Base-by-base conservation (phyloP, 2,329 filamentous ascomycete species). In the Thielaviopsis cerberus region DNA sequence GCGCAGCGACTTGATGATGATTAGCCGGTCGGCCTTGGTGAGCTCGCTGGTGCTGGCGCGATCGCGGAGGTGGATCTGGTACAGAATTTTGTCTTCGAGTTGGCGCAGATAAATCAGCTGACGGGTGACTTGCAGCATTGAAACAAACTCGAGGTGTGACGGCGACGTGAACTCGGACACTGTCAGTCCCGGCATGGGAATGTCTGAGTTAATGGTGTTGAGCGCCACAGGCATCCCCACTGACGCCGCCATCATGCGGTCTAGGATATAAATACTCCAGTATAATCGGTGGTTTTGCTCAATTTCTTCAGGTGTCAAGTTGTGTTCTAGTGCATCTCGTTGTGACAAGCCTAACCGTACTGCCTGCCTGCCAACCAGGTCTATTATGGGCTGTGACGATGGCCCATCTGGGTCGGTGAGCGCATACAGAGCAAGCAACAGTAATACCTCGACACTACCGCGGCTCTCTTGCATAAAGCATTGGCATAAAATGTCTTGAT, bases 241-340 rank as follows among this genome's bases (percentile, higher is more conserved):
- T 0, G 71, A 73, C 1, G 69, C 65, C 15, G 71, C 68, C 63
- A 73, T 70, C 72, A 75, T 74, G 20, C 73, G 68, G 58, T 74
- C 73, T 1, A 74, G 64, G 1, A 73, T 70, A 60, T 69, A 73
- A 6, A 73, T 70, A 50, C 71, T 73, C 73, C 73, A 75, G 59
- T 69, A 72, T 0, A 75, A 64, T 1, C 73, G 70, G 53, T 71
- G 70, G 0, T 68, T 68, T 23, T 69, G 62, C 61, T 67, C 69
- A 17, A 63, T 65, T 24, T 68, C 67, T 52, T 61, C 66, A 0
- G 63, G 64, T 7, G 61, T 64, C 13, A 59, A 61, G 1, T 63
- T 57, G 15, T 66, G 63, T 20, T 69, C 67, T 2, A 68, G 64
- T 1, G 65, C 62, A 1, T 64, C 61, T 15, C 67, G 65, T 1